Conservation (phyloP, 2,329 filamentous ascomycete species). For the Aureobasidium mangrovei region DNA sequence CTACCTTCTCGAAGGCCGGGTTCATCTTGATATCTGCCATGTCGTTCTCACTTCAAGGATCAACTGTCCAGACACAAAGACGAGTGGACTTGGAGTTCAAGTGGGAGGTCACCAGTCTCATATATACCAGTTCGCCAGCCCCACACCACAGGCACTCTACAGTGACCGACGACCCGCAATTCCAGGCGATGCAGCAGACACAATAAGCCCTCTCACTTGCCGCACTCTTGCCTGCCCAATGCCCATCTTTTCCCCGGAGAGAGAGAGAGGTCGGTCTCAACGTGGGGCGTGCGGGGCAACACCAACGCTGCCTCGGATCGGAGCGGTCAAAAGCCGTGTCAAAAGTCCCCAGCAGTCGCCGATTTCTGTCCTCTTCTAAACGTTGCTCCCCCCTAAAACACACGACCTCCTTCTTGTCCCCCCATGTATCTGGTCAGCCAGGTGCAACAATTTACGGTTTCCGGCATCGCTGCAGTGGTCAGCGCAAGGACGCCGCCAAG, state of each 20-base stretch:
- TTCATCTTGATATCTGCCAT: neutral
- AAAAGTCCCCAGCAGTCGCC: too few species aligned
- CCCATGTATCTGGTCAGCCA: neutral
- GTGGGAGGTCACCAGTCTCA: neutral
- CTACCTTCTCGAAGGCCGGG: slow-evolving; percentile 9
- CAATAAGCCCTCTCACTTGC: neutral
- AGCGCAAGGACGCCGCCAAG: neutral
- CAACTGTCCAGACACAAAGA: neutral
- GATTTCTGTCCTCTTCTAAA: neutral
- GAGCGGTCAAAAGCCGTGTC: too few species aligned
- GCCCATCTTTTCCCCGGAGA: slow-evolving; percentile 2
- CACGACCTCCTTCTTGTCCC: neutral
- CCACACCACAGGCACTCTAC: neutral
- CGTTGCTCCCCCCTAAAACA: neutral
- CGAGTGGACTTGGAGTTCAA: too few species aligned
- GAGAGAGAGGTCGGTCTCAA: neutral
- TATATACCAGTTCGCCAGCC: neutral
- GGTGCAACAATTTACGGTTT: neutral
- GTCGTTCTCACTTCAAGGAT: neutral
- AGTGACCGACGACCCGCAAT: neutral
- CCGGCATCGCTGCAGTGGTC: neutral
- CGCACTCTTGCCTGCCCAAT: neutral
- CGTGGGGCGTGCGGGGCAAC: slow-evolving; percentile 12
- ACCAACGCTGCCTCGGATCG: too few species aligned
- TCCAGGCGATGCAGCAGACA: neutral